phyloP scores from a whole-genome alignment of 805 yeast species.

The Candida sphagnicola region DNA sequence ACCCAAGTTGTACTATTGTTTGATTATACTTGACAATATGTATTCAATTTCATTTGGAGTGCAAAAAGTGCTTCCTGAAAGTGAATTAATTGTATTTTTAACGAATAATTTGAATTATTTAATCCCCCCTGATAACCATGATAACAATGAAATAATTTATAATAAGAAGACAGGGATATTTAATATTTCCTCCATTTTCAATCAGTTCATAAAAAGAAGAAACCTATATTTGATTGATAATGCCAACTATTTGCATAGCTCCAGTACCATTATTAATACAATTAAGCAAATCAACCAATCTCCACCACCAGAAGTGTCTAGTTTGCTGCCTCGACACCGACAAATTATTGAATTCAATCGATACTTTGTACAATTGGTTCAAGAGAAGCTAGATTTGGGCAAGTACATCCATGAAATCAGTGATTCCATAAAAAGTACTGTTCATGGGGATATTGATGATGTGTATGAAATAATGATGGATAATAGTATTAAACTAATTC shows the following conservation, averaged over 20 bases:
- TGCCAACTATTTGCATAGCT: background rate
- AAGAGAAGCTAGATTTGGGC: constrained; percentile 34
- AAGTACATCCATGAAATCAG: constrained; percentile 33
- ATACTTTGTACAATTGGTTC: constrained; percentile 22
- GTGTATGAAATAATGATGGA: constrained; percentile 24
- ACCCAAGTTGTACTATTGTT: constrained; percentile 44
- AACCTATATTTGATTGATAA: constrained; percentile 8
- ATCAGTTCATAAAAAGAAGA: constrained; percentile 12
- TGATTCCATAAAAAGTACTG: constrained; percentile 5
- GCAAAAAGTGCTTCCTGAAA: constrained; percentile 14
- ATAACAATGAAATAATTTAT: constrained; percentile 1
- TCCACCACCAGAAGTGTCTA: background rate
- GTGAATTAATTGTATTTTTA: constrained; percentile 8
- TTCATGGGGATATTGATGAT: constrained; percentile 16
- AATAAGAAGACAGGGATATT: constrained; percentile 9
- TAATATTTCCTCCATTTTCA: constrained; percentile 10
- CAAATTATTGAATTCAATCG: constrained; percentile 10
- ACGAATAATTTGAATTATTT: constrained; percentile 11
- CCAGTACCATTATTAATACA: background rate
- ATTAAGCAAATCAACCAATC: constrained; percentile 3
- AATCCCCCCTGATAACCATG: constrained; percentile 3
- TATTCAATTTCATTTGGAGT: constrained; percentile 31
- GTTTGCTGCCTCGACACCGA: background rate
- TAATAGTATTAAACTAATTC: constrained; percentile 34
- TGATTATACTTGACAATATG: constrained; percentile 37